Conservation (phyloP, 176 grass and related monocot genomes). For the Aegilops longissima region DNA sequence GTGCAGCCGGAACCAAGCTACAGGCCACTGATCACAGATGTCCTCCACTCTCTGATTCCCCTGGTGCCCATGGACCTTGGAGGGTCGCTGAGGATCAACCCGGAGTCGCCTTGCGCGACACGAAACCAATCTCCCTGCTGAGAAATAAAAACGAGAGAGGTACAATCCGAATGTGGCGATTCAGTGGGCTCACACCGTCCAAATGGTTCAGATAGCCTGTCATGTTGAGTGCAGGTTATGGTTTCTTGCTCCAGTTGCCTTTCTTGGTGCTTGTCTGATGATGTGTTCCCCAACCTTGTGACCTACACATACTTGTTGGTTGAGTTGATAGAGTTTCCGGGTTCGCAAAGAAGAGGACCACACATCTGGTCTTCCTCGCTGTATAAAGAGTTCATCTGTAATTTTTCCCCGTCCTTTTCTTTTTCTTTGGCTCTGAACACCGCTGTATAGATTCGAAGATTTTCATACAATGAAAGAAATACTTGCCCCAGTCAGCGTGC, state of each 20-base stretch:
- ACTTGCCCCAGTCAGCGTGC: background rate
- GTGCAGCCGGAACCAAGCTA: slow-evolving; percentile 96
- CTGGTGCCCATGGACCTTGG: slow-evolving; percentile 87
- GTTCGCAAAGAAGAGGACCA: background rate
- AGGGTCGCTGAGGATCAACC: slow-evolving; percentile 59
- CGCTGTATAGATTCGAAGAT: slow-evolving; percentile 42
- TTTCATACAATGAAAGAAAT: slow-evolving; percentile 28
- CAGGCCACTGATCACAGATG: slow-evolving; percentile 89
- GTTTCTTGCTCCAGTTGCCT: slow-evolving; percentile 23
- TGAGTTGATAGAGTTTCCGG: slow-evolving; percentile 17
- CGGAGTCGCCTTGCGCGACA: slow-evolving; percentile 23
- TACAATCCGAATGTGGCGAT: background rate
- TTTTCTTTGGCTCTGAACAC: slow-evolving; percentile 14
- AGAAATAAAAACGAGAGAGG: slow-evolving; percentile 12
- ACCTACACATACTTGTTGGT: background rate
- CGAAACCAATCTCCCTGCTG: slow-evolving; percentile 24
- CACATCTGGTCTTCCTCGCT: background rate
- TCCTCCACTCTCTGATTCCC: slow-evolving; percentile 89
- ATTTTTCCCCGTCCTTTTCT: background rate
- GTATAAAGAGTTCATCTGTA: slow-evolving; percentile 35
- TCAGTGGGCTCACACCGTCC: background rate
- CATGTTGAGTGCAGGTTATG: background rate
- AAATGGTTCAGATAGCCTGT: slow-evolving; percentile 35
- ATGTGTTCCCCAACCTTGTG: slow-evolving; percentile 3
- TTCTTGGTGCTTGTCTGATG: slow-evolving; percentile 21